Conservation (phyloP, 83 land plant species). For the Larix sibirica region DNA sequence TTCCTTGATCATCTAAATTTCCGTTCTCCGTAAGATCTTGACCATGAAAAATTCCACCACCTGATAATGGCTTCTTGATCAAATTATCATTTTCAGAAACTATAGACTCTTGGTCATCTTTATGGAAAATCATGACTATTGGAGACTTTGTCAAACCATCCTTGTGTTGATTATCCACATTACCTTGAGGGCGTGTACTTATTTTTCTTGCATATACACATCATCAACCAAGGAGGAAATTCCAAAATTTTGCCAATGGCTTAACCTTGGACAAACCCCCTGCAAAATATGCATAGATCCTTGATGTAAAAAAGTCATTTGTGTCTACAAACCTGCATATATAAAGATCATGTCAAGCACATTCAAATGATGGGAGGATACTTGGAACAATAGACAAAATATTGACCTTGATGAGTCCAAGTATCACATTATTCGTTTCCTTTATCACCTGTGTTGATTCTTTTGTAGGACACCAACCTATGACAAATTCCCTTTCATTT, state of each 20-base stretch:
- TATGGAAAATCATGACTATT: neutral
- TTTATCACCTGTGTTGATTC: conserved; percentile 3
- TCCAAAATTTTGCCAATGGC: conserved; percentile 67
- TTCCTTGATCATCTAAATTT: neutral
- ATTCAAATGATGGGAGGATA: neutral
- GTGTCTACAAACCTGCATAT: neutral
- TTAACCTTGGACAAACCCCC: conserved; percentile 76
- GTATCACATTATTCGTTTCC: conserved; percentile 14
- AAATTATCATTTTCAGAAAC: neutral
- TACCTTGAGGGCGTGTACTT: neutral
- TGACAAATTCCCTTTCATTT: conserved; percentile 24
- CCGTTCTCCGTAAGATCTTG: neutral
- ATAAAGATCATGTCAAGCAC: neutral
- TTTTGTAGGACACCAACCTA: conserved; percentile 1
- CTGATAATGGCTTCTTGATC: neutral
- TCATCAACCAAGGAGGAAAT: conserved; percentile 35
- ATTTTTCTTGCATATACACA: conserved; percentile 10
- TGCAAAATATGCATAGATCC: conserved; percentile 22
- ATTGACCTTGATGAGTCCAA: conserved; percentile 48
- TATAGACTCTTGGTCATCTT: neutral
- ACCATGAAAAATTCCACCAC: neutral
- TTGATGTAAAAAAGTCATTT: neutral
- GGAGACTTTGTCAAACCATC: neutral
- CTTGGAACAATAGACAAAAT: neutral
- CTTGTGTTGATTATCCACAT: neutral